A percentile compares a stretch with the other conserved stretches of the same genome.
phyloP scores from a whole-genome alignment of 1,284 basidiomycete genomes.

The Austropuccinia psidii region DNA sequence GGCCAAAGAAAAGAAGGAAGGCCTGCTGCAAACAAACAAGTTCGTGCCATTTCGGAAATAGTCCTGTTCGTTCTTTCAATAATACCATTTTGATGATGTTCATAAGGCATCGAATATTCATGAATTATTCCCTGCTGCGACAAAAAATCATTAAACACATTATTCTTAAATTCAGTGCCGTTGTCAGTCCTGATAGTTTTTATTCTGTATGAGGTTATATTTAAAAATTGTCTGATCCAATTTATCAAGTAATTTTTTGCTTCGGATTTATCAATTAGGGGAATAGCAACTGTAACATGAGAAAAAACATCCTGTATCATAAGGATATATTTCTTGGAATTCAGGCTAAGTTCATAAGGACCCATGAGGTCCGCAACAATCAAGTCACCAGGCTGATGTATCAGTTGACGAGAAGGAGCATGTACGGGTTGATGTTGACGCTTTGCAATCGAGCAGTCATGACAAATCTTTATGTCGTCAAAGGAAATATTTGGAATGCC shows the following conservation, averaged over 20 bases:
- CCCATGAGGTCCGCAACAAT: not conserved
- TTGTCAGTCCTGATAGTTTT: no score
- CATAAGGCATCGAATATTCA: not conserved
- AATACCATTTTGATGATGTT: not conserved
- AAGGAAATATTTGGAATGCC: not conserved
- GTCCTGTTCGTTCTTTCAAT: not conserved
- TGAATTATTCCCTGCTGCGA: no score
- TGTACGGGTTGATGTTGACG: not conserved
- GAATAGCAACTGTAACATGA: no score
- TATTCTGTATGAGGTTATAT: no score
- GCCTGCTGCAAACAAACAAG: not conserved
- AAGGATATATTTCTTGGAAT: not conserved
- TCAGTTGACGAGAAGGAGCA: not conserved
- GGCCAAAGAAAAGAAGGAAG: not conserved
- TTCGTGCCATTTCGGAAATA: not conserved
- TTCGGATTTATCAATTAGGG: no score
- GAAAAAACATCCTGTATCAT: not conserved
- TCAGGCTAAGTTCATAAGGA: not conserved
- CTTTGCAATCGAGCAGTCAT: not conserved
- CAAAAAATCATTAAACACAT: no score
- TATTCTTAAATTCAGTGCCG: no score
- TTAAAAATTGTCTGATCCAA: no score
- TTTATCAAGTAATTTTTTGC: no score
- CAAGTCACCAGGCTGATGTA: not conserved
- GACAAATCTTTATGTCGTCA: not conserved